A percentile compares a stretch with the other conserved stretches of the same genome.
Evolutionary conservation across 2,329 filamentous ascomycete genomes (phyloP).

Genomic region (Aureobasidium vineae): DNA sequence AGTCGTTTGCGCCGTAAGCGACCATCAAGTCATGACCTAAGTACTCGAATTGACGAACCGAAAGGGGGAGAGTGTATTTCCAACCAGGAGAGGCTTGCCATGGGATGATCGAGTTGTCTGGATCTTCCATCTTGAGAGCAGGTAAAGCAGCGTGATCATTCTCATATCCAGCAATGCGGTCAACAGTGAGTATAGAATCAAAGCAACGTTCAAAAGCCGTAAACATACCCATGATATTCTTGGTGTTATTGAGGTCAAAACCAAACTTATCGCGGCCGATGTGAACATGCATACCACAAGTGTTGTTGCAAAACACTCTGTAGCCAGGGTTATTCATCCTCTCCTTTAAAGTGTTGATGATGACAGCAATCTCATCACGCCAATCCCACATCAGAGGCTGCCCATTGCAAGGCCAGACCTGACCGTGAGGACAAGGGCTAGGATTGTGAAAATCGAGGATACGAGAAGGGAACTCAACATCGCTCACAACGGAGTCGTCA

Average conservation of each 20-base stretch:
- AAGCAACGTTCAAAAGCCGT: slow-evolving; percentile 3
- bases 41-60: not conserved
- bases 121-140: not conserved
- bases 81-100: not conserved
- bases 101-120: not conserved
- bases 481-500: not conserved
- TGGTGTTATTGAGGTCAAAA: not conserved
- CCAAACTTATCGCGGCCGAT: not conserved
- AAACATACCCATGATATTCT: slow-evolving; percentile 10
- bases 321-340: not conserved
- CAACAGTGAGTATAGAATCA: not conserved
- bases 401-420: slow-evolving; percentile 1
- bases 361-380: not conserved
- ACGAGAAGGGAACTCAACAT: not conserved
- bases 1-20: not conserved
- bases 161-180: not conserved
- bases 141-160: not conserved
- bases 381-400: not conserved
- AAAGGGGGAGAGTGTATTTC: not conserved
- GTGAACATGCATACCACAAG: slow-evolving; percentile 9
- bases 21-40: not conserved
- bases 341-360: not conserved
- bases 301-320: not conserved
- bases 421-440: not conserved
- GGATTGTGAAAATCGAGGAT: not conserved